Base-by-base conservation (phyloP, 2,329 filamentous ascomycete genomes). In the Leptosphaerulina australis region DNA sequence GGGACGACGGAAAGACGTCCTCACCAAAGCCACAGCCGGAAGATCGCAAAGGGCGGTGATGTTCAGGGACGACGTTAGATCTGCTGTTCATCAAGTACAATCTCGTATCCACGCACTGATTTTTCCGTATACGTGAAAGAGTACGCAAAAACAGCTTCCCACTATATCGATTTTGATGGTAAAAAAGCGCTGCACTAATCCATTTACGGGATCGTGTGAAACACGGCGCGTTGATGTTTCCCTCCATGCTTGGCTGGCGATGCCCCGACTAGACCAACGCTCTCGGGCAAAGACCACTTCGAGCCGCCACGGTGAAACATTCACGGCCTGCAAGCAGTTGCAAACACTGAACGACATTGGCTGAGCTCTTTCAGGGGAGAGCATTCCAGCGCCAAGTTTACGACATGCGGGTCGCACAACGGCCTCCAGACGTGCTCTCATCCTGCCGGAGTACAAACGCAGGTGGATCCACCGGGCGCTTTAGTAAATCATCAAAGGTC, bases 321-420 rank as follows among this genome's bases (percentile, higher is more conserved):
- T 43, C 26, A 29, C 35, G 47, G 26, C 40, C 29, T 29, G 31
- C 17, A 44, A 17, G 20, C 20, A 41, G 37, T 37, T 26, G 31
- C 35, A 41, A 20, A 41, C 46, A 30, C 37, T 17, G 21, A 20
- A 37, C 25, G 51, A 58, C 40, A 70, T 67, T 69, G 65, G 64
- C 56, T 52, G 37, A 44, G 47, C 35, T n/a, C 31, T 40, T 44
- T 46, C 56, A 63, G 58, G 63, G 60, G 53, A 39, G 34, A 18
- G 50, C 48, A 33, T 43, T 49, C 48, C 33, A 51, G 48, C 45
- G 57, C 57, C 60, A 46, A 46, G 48, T 20, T 26, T 43, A 59
- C 58, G 44, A 28, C 30, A 50, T 63, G 54, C 56, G 49, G 50
- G 62, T 62, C 54, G 51, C 59, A 59, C 62, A 63, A 61, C 55